phyloP scores from a whole-genome alignment of 2,329 filamentous ascomycete genomes.

The Alternaria incomplexa region DNA sequence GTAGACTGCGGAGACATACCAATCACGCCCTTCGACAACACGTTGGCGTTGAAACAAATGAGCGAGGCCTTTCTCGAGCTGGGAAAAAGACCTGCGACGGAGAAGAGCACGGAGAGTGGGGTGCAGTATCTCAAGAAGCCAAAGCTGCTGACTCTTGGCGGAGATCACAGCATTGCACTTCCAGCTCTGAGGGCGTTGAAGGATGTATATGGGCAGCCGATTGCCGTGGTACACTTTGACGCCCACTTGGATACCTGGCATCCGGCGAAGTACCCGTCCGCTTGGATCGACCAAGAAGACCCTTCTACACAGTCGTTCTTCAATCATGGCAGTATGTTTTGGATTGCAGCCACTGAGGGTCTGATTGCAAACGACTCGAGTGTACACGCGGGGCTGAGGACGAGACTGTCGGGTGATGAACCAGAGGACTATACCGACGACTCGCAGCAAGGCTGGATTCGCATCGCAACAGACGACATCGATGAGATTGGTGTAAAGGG shows the following conservation, averaged over 20 bases:
- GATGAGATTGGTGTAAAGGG: conserved; percentile 79
- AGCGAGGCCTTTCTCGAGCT: conserved; percentile 78
- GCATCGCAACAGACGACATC: conserved; percentile 84
- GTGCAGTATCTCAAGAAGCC: conserved; percentile 52
- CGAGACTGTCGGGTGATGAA: conserved; percentile 70
- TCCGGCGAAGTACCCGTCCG: conserved; percentile 77
- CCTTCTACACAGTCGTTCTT: conserved; percentile 72
- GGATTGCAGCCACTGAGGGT: conserved; percentile 81
- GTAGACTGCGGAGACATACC: conserved; percentile 93
- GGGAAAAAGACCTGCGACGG: conserved; percentile 52
- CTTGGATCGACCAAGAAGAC: conserved; percentile 65
- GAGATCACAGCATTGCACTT: conserved; percentile 59
- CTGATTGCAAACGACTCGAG: conserved; percentile 75
- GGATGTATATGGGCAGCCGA: conserved; percentile 51
- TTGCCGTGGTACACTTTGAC: conserved; percentile 60
- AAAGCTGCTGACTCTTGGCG: conserved; percentile 57
- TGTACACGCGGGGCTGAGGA: conserved; percentile 84
- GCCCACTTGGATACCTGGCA: conserved; percentile 83
- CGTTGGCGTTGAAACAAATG: conserved; percentile 82
- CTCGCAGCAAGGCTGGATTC: conserved; percentile 74
- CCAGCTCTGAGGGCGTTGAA: conserved; percentile 58
- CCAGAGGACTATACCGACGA: conserved; percentile 75
- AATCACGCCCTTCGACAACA: conserved; percentile 85
- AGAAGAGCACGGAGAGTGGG: conserved; percentile 45
- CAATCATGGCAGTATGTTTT: conserved; percentile 92